Evolutionary conservation across 371 early-diverging fungal species (phyloP).

Genomic region (Sporodiniella umbellata): DNA sequence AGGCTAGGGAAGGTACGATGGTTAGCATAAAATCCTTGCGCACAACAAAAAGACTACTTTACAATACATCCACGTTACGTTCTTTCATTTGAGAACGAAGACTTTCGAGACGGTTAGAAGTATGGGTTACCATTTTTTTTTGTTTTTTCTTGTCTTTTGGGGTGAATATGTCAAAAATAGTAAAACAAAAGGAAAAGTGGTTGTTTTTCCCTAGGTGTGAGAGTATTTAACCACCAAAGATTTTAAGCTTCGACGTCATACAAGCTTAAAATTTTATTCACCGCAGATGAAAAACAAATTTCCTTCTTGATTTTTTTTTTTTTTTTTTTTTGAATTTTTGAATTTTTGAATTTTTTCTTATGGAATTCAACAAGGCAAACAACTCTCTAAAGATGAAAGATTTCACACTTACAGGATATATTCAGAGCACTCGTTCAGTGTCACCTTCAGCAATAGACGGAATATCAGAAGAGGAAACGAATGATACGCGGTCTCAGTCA

Average conservation of each 20-base stretch:
- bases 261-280: neutral
- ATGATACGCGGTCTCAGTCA: slow-evolving; percentile 25
- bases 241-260: neutral
- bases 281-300: neutral
- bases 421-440: neutral
- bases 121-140: slow-evolving; percentile 41
- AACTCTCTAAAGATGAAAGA: no score
- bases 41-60: slow-evolving; percentile 9
- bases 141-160: slow-evolving; percentile 7
- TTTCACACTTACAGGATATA: no score
- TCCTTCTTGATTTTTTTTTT: neutral
- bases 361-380: neutral
- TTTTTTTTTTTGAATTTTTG: neutral
- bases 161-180: slow-evolving; percentile 10
- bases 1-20: slow-evolving; percentile 43
- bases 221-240: neutral
- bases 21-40: neutral
- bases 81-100: slow-evolving; percentile 75
- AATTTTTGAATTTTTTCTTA: neutral
- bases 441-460: neutral
- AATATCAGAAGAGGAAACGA: neutral
- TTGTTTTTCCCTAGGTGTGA: no score
- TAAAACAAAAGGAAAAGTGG: neutral
- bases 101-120: slow-evolving; percentile 54
- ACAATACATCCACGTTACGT: slow-evolving; percentile 76